phyloP scores from a whole-genome alignment of 257 asterid genomes.

The Linderniella brevidens region DNA sequence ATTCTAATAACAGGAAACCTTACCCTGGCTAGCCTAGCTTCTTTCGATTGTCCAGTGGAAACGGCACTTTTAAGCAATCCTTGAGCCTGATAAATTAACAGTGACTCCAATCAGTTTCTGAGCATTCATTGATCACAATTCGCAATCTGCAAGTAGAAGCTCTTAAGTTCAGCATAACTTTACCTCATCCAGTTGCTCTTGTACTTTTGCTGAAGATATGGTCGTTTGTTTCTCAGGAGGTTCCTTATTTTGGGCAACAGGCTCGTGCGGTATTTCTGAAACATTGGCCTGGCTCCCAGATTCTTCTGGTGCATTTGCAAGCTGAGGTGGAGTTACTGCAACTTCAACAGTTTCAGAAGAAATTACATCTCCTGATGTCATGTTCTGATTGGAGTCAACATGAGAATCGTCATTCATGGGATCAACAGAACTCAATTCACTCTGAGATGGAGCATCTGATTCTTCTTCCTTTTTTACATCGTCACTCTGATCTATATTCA shows the following conservation, averaged over 20 bases:
- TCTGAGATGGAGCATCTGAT: constrained; percentile 24
- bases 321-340: constrained; percentile 24
- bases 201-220: constrained; percentile 39
- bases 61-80: constrained; percentile 75
- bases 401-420: constrained; percentile 20
- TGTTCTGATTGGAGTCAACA: constrained; percentile 29
- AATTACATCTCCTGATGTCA: constrained; percentile 19
- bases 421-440: constrained; percentile 20
- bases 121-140: constrained; percentile 9
- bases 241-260: constrained; percentile 31
- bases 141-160: constrained; percentile 8
- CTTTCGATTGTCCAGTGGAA: constrained; percentile 92
- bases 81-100: constrained; percentile 72
- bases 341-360: constrained; percentile 19
- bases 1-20: constrained; percentile 12
- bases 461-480: constrained; percentile 18
- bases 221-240: constrained; percentile 30
- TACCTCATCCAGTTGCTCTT: constrained; percentile 95
- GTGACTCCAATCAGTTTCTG: constrained; percentile 15
- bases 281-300: constrained; percentile 23
- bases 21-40: constrained; percentile 97
- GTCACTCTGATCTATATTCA: constrained; percentile 20
- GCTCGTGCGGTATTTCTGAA: constrained; percentile 23
- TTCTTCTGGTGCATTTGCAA: constrained; percentile 25
- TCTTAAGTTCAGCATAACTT: constrained; percentile 10